Base-by-base conservation (phyloP, 2,329 filamentous ascomycete genomes). In the Fusarium keratoplasticum region DNA sequence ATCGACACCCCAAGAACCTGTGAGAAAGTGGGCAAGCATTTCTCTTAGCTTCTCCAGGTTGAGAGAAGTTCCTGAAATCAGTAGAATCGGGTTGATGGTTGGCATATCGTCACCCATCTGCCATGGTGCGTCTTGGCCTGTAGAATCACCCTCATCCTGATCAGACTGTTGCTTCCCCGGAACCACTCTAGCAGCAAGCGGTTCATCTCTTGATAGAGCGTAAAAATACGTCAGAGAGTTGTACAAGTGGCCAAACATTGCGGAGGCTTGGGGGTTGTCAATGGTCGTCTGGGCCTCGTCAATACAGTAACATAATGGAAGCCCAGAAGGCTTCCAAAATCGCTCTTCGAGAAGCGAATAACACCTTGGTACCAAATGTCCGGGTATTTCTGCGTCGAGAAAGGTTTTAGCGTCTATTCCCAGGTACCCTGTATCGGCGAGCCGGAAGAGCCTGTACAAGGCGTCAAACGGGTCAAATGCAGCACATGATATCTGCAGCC, bases 381-480 rank as follows among this genome's bases (percentile, higher is more conserved):
- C 54, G 5, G 61, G 61, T 8, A 44, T 44, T 3, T 36, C 54
- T 10, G 31, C 11, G 8, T 57, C 4, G 6, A 54, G 10, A 5
- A 16, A 2, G 16, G 16, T 2, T 0, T 5, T 2, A 1, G 14
- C 2, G 22, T 36, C 25, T 16, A 33, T 16, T 6, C 25, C 20
- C 1, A 62, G 40, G 16, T 55, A 44, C 1, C 1, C 0, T 29
- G 33, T 8, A 29, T 61, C 14, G 5, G 18, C 14, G 7, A 66
- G 52, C 9, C 64, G 22, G 20, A 66, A 66, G 14, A 66, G 27
- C 6, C 57, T 61, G 33, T 38, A 66, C 1, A 66, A 40, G 5
- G 58, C 64, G 29, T 66, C 64, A 20, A 66, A 66, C 1, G 64
- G 64, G 22, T 66, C 64, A 31, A 54, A 16, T 1, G 5, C 9